Conservation (phyloP, 306 rosid genomes). For the Fragaria ananassa region DNA sequence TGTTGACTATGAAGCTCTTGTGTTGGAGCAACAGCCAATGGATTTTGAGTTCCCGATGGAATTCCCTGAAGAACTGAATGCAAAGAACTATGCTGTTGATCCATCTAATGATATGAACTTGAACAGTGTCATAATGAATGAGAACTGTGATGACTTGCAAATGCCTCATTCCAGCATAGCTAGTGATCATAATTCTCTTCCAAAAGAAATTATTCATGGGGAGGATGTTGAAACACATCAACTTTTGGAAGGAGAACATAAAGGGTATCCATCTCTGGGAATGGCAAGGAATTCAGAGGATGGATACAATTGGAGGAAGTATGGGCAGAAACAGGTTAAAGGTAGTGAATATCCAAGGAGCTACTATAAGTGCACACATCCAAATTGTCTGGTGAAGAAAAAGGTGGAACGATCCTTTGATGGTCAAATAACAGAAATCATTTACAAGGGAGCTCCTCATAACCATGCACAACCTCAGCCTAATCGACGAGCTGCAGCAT, state of each 20-base stretch:
- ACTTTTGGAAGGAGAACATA: conserved; percentile 45
- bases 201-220: conserved; percentile 29
- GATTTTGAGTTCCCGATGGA: conserved; percentile 56
- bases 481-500: conserved; percentile 43
- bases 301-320: conserved; percentile 94
- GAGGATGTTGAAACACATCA: conserved; percentile 35
- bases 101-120: conserved; percentile 35
- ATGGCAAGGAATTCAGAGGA: conserved; percentile 59
- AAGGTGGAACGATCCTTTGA: conserved; percentile 88
- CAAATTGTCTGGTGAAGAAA: conserved; percentile 83
- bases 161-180: conserved; percentile 36
- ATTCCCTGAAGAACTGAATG: conserved; percentile 33
- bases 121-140: conserved; percentile 23
- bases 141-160: conserved; percentile 31
- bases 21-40: conserved; percentile 35
- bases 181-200: conserved; percentile 31
- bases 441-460: conserved; percentile 81
- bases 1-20: conserved; percentile 35
- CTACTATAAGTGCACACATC: conserved; percentile 78
- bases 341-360: conserved; percentile 95
- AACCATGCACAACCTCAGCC: conserved; percentile 66
- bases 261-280: conserved; percentile 41
- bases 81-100: conserved; percentile 32
- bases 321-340: conserved; percentile 93
- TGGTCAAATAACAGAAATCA: conserved; percentile 86